phyloP scores from a whole-genome alignment of 352 stramenopile genomes.

The Plasmopara muralis region DNA sequence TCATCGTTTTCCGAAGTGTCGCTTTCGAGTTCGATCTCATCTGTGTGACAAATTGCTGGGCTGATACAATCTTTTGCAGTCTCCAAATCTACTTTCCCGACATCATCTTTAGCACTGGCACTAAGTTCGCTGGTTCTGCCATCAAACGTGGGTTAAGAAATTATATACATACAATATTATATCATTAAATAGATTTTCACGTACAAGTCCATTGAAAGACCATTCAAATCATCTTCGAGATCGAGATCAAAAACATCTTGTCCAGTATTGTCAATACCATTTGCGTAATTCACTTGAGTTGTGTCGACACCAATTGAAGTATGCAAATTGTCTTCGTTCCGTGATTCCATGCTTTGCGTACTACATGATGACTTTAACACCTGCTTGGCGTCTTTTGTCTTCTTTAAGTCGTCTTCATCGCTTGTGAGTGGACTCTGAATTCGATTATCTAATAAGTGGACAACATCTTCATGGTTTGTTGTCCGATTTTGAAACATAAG shows the following conservation, averaged over 20 bases:
- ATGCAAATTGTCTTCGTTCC: neutral
- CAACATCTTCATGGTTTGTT: neutral
- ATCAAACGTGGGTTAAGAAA: constrained; percentile 4
- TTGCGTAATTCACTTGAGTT: neutral
- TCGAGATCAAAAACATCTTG: constrained; percentile 9
- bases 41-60: neutral
- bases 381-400: neutral
- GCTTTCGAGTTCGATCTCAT: constrained; percentile 4
- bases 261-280: neutral
- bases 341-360: neutral
- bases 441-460: neutral
- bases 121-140: constrained; percentile 31
- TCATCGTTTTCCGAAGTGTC: constrained; percentile 1
- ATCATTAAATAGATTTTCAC: constrained; percentile 2
- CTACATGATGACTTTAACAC: neutral
- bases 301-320: neutral
- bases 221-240: constrained; percentile 16
- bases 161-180: constrained; percentile 10
- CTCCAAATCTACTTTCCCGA: constrained; percentile 1
- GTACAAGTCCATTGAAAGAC: constrained; percentile 64
- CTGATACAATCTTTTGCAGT: neutral
- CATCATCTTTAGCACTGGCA: constrained; percentile 4
- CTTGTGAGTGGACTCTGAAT: neutral
- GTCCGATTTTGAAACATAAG: neutral
- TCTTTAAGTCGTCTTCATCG: neutral